Conservation (phyloP, 2,329 filamentous ascomycete species). For the Sarocladium oryzae region DNA sequence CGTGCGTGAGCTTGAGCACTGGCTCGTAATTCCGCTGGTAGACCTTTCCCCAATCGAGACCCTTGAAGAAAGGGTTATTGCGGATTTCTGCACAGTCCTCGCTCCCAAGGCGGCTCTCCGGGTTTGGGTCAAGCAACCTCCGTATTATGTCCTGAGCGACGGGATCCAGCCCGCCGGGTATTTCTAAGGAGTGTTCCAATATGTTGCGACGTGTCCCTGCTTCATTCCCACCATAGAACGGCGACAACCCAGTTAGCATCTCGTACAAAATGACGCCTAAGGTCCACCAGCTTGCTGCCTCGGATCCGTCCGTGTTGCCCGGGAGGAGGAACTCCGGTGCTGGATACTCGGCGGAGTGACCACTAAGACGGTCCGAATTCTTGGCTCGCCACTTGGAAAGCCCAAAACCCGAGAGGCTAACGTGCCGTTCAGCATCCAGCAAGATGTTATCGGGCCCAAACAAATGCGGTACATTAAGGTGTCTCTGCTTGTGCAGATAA, state of each 20-base stretch:
- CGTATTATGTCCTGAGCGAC: not conserved
- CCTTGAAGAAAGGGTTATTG: not conserved
- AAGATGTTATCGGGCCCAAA: not conserved
- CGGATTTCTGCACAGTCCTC: not conserved
- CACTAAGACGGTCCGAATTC: not conserved
- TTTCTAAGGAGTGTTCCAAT: not conserved
- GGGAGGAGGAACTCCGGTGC: not conserved
- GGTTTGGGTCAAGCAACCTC: not conserved
- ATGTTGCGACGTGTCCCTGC: not conserved
- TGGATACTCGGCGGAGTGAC: not conserved
- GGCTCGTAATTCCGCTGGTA: not conserved
- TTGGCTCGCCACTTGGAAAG: not conserved
- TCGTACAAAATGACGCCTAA: not conserved
- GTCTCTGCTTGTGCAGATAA: not conserved
- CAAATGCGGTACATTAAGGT: not conserved
- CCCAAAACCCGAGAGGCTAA: not conserved
- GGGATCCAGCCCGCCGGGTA: not conserved
- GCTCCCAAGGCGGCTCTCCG: not conserved
- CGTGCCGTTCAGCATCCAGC: not conserved
- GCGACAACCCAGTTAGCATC: not conserved
- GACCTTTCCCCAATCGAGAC: not conserved
- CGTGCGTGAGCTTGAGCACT: not conserved
- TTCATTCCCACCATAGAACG: not conserved
- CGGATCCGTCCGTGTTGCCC: not conserved
- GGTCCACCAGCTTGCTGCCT: not conserved